Conservation (phyloP, 73 alveolate species). For the Urostyla sp. region DNA sequence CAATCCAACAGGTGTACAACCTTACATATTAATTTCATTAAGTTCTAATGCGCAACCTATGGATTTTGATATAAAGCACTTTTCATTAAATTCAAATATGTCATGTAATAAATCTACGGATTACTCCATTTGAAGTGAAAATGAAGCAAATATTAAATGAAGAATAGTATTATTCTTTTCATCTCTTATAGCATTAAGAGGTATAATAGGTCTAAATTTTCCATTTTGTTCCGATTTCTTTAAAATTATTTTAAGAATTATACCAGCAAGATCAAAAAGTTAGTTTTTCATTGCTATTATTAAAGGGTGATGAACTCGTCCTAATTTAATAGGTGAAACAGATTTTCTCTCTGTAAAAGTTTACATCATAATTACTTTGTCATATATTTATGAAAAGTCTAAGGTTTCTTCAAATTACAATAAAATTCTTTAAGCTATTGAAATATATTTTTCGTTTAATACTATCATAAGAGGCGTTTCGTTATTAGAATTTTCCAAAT, state of each 20-base stretch:
- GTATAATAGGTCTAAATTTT: not conserved
- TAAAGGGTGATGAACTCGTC: conserved; percentile 16
- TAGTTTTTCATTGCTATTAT: not conserved
- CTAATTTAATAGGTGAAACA: not conserved
- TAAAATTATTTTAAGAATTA: conserved; percentile 3
- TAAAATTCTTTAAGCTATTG: not conserved
- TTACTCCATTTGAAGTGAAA: conserved; percentile 19
- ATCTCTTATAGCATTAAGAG: conserved; percentile 1
- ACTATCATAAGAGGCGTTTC: not conserved
- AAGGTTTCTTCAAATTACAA: not conserved
- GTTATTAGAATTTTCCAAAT: not conserved
- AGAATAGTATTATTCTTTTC: conserved; percentile 5
- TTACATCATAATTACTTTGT: too few species aligned
- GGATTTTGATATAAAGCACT: not conserved
- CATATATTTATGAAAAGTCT: not conserved
- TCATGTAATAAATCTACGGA: conserved; percentile 30
- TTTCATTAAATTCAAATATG: not conserved
- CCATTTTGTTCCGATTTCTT: not conserved
- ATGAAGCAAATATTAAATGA: not conserved
- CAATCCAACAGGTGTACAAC: conserved; percentile 31
- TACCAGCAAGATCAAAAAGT: conserved; percentile 3
- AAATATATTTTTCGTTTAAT: not conserved
- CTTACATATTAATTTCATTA: conserved; percentile 22
- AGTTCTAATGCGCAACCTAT: not conserved
- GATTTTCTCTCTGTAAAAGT: not conserved